phyloP scores from a whole-genome alignment of 2,329 filamentous ascomycete genomes.

The Whalleya microplaca region DNA sequence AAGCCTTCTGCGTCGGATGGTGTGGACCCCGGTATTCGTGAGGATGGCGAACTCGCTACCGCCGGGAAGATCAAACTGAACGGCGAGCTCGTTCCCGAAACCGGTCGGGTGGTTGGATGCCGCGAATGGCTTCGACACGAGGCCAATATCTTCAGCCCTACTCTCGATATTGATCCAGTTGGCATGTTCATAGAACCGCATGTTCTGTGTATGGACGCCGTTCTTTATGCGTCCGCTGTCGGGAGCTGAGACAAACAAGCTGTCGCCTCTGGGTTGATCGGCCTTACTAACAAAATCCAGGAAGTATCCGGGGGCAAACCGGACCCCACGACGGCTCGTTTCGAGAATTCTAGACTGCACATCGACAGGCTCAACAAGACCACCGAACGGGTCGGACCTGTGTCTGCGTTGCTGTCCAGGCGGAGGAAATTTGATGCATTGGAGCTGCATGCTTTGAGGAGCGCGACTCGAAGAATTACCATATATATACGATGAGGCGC shows the following conservation, averaged over 20 bases:
- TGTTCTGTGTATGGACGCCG: conserved; percentile 53
- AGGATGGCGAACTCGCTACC: conserved; percentile 83
- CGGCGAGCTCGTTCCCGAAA: conserved; percentile 92
- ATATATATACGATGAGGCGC: conserved; percentile 69
- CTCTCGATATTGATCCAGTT: conserved; percentile 78
- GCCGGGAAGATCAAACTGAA: conserved; percentile 86
- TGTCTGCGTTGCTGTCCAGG: conserved; percentile 41
- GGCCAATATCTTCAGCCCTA: conserved; percentile 76
- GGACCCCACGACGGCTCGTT: conserved; percentile 55
- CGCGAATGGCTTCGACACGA: conserved; percentile 73
- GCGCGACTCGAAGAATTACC: conserved; percentile 64
- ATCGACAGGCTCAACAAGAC: conserved; percentile 46
- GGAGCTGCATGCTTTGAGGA: conserved; percentile 96
- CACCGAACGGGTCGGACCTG: conserved; percentile 32
- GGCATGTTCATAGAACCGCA: conserved; percentile 76
- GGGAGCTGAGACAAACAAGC: conserved; percentile 82
- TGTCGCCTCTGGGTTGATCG: conserved; percentile 62
- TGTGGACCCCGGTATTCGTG: conserved; percentile 87
- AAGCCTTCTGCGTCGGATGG: conserved; percentile 79
- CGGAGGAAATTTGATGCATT: conserved; percentile 94
- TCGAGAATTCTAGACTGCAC: conserved; percentile 53
- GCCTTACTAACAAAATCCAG: conserved; percentile 76
- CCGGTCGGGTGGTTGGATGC: conserved; percentile 71
- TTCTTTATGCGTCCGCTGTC: conserved; percentile 84
- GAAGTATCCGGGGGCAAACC: conserved; percentile 88